Base-by-base conservation (phyloP, 148 eudicot genomes). In the Talinum fruticosum region DNA sequence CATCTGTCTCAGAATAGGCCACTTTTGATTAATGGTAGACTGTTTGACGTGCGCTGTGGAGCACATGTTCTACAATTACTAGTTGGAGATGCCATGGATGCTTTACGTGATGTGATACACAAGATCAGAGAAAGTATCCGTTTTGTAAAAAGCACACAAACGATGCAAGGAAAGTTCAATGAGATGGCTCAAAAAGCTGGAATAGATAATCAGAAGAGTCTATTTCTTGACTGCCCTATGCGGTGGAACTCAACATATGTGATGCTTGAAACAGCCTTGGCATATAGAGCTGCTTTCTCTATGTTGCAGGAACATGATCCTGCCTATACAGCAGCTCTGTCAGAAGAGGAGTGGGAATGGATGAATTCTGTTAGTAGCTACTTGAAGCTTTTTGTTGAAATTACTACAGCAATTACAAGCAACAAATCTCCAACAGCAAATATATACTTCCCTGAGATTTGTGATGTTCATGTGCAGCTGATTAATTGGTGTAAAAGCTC, bases 1-100 rank as follows among this genome's bases (percentile, higher is more conserved):
- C 93, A 92, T 88, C 85, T 92, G 19, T 88, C 97, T 76, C 97
- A 95, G 80, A 95, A 88, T 84, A 91, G 86, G 78, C 99, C 97
- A 66, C 93, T 95, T 75, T 79, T 95, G 75, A 89, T 83, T 75
- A 86, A 79, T 67, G 93, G 97, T 64, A 87, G 89, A 82, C 68
- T 92, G 77, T 95, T 95, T 78, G 99, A 95, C 73, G 86, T 86
- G 69, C 92, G 97, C 32, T 95, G 97, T 79, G 89, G 91, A 19
- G 80, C 87, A 61, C 90, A 87, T 75, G 81, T 89, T 80, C 75
- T 93, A 70, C 91, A 86, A 61, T 87, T 96, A 72, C 84, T 91
- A 73, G 91, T 86, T 82, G 89, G 78, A 79, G 99, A 92, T 79
- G 88, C 90, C 53, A 83, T 89, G 86, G 94, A 90, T 83, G 82